Evolutionary conservation across 1,139 yeast genomes (phyloP), one percentile per base, ranked within the genome.

Genomic region (Debaryomyces sp.): DNA sequence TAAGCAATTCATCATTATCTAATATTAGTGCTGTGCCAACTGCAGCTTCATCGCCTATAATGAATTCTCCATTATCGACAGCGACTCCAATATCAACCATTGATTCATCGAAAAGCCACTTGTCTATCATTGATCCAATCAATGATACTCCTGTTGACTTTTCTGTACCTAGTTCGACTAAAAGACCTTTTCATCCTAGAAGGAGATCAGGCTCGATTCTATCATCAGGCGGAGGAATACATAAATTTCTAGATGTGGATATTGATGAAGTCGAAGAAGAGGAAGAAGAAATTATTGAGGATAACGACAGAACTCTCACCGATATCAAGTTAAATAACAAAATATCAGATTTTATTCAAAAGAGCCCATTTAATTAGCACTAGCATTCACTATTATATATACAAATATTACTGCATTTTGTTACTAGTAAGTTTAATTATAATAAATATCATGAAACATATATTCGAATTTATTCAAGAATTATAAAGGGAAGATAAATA

Each of bases 71-170:
- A 15, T 60, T 71, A 41, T 64, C 73, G 18, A 65, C 64, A 6
- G 66, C 65, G 22, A 69, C 73, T 1, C 74, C 75, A 1, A 57
- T 64, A 15, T 62, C 71, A 3, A 63, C 68, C 9, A 53, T 61
- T 23, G 68, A 66, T 36, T 62, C 68, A 4, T 52, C 59, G 12
- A 56, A 60, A 21, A 55, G 52, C 41, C 37, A 57, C 9, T 54
- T 65, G 39, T 61, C 68, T 10, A 58, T 71, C 23, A 62, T 70
- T 43, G 77, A 73, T 54, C 74, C 77, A 4, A 71, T 73, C 45
- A 72, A 71, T 53, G 80, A 73, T 49, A 58, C 75, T 9, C 78
- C 78, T 10, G 76, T 72, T 44, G 79, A 75, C 50, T 71, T 71
- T 47, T 56, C 68, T 3, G 68, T 70, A 22, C 70, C 73, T 3